Conservation (phyloP, 768 basidiomycete species). For the Boletus sensibilis region DNA sequence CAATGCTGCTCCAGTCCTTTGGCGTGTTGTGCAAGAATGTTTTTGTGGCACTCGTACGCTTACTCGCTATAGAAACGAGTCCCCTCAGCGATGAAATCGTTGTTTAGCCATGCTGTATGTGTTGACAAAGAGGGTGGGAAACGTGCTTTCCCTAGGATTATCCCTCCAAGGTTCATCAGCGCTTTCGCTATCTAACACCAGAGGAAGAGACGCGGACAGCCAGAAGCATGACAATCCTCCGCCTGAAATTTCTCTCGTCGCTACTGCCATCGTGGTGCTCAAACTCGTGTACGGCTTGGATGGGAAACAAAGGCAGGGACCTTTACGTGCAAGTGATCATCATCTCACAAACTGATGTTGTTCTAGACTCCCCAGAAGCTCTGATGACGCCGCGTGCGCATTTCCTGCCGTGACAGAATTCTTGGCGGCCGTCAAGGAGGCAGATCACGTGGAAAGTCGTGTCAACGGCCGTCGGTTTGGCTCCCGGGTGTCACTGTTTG, state of each 20-base stretch:
- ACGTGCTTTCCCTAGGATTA: constrained; percentile 56
- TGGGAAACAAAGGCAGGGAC: constrained; percentile 53
- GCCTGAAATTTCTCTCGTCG: constrained; percentile 63
- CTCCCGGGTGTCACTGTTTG: constrained; percentile 47
- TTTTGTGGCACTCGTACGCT: constrained; percentile 76
- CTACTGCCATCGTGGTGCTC: constrained; percentile 62
- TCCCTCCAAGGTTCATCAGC: constrained; percentile 57
- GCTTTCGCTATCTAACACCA: constrained; percentile 37
- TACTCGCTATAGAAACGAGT: not conserved
- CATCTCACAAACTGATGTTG: constrained; percentile 10
- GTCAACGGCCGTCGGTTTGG: constrained; percentile 41
- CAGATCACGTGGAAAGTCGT: constrained; percentile 36
- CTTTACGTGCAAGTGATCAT: not conserved
- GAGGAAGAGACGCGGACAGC: constrained; percentile 39
- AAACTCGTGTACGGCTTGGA: constrained; percentile 89
- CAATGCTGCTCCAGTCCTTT: constrained; percentile 75
- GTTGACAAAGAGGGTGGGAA: constrained; percentile 59
- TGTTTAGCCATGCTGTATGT: constrained; percentile 56
- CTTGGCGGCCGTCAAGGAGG: constrained; percentile 39
- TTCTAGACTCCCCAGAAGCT: constrained; percentile 43
- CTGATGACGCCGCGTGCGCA: constrained; percentile 58
- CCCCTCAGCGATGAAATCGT: not conserved
- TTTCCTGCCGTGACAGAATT: constrained; percentile 54
- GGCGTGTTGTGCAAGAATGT: constrained; percentile 61
- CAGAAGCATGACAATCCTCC: constrained; percentile 65